Base-by-base conservation (phyloP, 83 land plant species). In the Picea abies region DNA sequence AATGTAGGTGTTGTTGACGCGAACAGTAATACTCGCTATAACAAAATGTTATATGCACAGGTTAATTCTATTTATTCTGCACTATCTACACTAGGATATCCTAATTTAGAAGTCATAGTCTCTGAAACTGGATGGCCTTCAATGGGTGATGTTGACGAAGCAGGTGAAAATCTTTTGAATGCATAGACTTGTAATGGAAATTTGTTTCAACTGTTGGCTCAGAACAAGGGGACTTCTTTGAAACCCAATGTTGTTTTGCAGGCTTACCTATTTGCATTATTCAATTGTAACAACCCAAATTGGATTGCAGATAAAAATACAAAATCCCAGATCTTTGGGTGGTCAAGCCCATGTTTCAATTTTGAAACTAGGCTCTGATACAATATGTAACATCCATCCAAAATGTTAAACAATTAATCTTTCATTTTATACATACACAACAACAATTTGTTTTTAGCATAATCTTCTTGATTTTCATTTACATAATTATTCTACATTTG, bases 81-180 rank as follows among this genome's bases (percentile, higher is more conserved):
- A 0, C 88, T 96, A 25, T 70, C 78, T 60, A 76, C 84, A 4
- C 60, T 93, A 78, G 99, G 99, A 39, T 86, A 84, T 72, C 80
- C 61, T 0, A 86, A 93, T 71, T 69, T 56, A 35, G 80, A 72
- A 47, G 86, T 90, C 35, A 81, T 78, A 64, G 80, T 90, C 29
- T 90, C 93, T 0, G 98, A 96, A 81, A 93, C 94, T 4, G 98
- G 98, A 4, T 96, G 98, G 98, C 98, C 98, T 3, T 93, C 97
- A 0, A 77, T 44, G n/a, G 98, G 98, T 23, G 98, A 92, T 78
- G 5, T 85, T 0, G 78, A 84, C 73, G 96, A 92, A 82, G 76
- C 78, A n/a, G 96, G 95, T 4, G 93, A 93, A 26, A 88, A 86
- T 32, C 41, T 82, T 23, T 81, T 83, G 67, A 89, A 94, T 84